phyloP scores from a whole-genome alignment of 352 stramenopile species.

The Phytophthora idaei region DNA sequence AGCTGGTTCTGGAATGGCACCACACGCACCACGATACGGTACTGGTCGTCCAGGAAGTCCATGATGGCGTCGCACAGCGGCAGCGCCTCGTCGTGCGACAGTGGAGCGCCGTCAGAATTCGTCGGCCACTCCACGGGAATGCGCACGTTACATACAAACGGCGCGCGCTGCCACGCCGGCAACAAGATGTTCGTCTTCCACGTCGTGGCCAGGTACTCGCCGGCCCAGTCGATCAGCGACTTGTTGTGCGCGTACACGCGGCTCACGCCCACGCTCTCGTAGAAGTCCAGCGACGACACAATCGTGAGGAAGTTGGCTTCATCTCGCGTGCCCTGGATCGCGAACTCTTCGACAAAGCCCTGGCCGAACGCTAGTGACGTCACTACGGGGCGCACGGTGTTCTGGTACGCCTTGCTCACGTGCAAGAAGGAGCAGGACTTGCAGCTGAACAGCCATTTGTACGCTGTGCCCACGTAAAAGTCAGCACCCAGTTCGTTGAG shows the following conservation, averaged over 20 bases:
- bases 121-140: conserved; percentile 72
- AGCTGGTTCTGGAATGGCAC: conserved; percentile 69
- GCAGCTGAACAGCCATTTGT: conserved; percentile 89
- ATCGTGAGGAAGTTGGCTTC: conserved; percentile 87
- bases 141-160: conserved; percentile 83
- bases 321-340: conserved; percentile 82
- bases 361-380: conserved; percentile 84
- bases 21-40: conserved; percentile 72
- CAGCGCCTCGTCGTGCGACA: conserved; percentile 66
- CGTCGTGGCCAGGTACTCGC: conserved; percentile 67
- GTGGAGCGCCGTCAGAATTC: conserved; percentile 44
- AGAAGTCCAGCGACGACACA: conserved; percentile 83
- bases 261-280: conserved; percentile 77
- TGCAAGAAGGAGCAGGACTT: conserved; percentile 88
- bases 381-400: conserved; percentile 77
- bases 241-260: conserved; percentile 86
- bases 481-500: conserved; percentile 69
- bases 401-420: conserved; percentile 81
- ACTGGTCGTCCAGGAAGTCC: conserved; percentile 80
- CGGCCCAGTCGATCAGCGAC: conserved; percentile 82
- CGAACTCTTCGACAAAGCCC: conserved; percentile 85
- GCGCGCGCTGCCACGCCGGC: conserved; percentile 78
- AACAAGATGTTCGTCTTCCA: conserved; percentile 79
- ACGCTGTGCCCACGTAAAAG: conserved; percentile 85
- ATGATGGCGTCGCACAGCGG: conserved; percentile 80